These are phyloP conservation scores for Lunularia cruciata DNA, from an alignment of 225 moss, liverwort and hornwort genomes.

Conservation along the genomic window DNA sequence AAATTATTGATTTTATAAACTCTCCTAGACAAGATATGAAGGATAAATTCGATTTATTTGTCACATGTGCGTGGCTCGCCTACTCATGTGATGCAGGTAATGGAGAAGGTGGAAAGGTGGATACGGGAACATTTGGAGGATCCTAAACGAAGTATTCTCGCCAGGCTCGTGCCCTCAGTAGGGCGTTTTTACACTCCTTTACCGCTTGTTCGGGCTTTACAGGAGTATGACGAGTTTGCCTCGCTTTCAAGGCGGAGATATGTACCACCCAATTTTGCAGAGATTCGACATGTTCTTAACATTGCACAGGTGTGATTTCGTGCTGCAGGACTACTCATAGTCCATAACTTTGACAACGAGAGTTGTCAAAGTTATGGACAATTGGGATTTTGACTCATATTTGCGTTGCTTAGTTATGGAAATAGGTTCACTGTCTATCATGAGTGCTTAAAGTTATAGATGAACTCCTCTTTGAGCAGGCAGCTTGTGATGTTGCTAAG, in stretches of 20 bases:
- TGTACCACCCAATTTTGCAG: constrained; percentile 92
- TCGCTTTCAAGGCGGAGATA: constrained; percentile 81
- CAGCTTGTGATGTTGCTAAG: too few relatives aligned
- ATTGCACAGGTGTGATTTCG: constrained; percentile 63
- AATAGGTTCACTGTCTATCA: too few relatives aligned
- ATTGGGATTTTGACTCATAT: not conserved
- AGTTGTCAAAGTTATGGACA: not conserved
- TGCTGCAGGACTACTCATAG: too few relatives aligned
- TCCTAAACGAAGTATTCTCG: constrained; percentile 70
- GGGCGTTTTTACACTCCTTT: constrained; percentile 81
- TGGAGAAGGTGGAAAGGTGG: constrained; percentile 94
- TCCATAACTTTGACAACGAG: not conserved
- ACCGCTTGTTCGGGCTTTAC: constrained; percentile 74
- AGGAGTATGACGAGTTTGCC: constrained; percentile 93
- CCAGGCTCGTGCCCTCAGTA: constrained; percentile 69
- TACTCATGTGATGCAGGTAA: constrained; percentile 41
- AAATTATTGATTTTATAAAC: too few relatives aligned
- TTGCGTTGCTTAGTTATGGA: not conserved
- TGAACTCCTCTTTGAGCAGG: too few relatives aligned
- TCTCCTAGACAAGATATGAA: too few relatives aligned
- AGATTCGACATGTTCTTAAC: constrained; percentile 88
- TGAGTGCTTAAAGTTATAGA: too few relatives aligned
- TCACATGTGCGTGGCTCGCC: too few relatives aligned
- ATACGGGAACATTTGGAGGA: constrained; percentile 88
- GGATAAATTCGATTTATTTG: too few relatives aligned